Conservation (phyloP, 257 asterid species). For the Sherardia arvensis region DNA sequence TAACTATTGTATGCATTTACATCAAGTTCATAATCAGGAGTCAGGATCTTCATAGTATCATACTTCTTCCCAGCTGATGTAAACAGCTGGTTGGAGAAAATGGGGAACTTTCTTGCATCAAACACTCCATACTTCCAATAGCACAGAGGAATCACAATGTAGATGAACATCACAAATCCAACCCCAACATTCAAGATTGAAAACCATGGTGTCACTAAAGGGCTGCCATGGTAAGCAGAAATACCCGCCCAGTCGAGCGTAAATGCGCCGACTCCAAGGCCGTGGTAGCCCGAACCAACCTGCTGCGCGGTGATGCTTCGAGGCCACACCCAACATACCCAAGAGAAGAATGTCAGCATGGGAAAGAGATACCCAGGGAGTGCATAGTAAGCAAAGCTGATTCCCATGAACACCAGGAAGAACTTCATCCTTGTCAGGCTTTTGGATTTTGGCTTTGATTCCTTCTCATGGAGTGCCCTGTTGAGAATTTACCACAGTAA, state of each 20-base stretch:
- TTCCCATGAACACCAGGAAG: conserved; percentile 64
- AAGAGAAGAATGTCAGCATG: conserved; percentile 86
- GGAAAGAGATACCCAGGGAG: conserved; percentile 89
- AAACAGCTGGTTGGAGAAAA: conserved; percentile 75
- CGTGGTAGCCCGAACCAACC: conserved; percentile 90
- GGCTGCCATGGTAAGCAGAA: conserved; percentile 97
- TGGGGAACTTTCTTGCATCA: conserved; percentile 86
- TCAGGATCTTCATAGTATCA: conserved; percentile 66
- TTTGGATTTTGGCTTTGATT: conserved; percentile 38
- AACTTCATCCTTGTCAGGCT: conserved; percentile 81
- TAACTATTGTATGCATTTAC: conserved; percentile 58
- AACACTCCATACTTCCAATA: conserved; percentile 94
- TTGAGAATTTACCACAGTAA: conserved; percentile 14
- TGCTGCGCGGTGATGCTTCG: conserved; percentile 90
- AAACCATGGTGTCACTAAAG: conserved; percentile 78
- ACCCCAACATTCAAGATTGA: conserved; percentile 69
- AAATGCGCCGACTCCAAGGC: conserved; percentile 97
- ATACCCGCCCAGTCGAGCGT: conserved; percentile 99
- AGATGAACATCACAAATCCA: conserved; percentile 86
- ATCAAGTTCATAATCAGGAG: conserved; percentile 76
- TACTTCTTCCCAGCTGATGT: conserved; percentile 63
- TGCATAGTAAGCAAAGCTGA: conserved; percentile 68
- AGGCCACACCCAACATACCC: conserved; percentile 99
- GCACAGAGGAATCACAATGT: conserved; percentile 80
- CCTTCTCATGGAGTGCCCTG: conserved; percentile 98